Percentiles rank a stretch among this genome's conserved stretches.
These are phyloP conservation scores for Suillus fuscotomentosus DNA, from an alignment of 768 basidiomycete species.

Conservation along the genomic window DNA sequence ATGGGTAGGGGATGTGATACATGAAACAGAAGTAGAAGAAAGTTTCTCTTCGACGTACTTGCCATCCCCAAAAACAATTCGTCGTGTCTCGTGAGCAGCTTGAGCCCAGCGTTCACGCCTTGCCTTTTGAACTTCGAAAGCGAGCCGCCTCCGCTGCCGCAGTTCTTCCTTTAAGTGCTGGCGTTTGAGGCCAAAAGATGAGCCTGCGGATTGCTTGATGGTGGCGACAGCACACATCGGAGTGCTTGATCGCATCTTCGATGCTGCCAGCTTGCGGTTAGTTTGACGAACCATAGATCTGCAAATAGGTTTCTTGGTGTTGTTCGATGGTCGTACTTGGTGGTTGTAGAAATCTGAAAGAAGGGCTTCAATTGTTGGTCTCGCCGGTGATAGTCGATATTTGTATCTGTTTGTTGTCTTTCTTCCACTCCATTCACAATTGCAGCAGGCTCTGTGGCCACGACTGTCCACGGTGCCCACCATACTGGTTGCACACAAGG, in stretches of 20 bases:
- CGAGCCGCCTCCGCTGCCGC: slow-evolving; percentile 17
- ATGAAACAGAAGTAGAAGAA: slow-evolving; percentile 8
- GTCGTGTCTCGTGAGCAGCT: slow-evolving; percentile 35
- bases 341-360: neutral
- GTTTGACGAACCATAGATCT: slow-evolving; percentile 21
- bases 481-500: neutral
- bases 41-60: slow-evolving; percentile 34
- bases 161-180: slow-evolving; percentile 22
- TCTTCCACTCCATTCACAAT: neutral
- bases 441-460: no score
- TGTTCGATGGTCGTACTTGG: slow-evolving; percentile 7
- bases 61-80: slow-evolving; percentile 39
- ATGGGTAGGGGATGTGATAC: slow-evolving; percentile 7
- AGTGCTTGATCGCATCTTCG: slow-evolving; percentile 27
- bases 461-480: neutral
- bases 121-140: slow-evolving; percentile 22
- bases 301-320: slow-evolving; percentile 1
- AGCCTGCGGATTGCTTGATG: slow-evolving; percentile 22
- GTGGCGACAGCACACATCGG: slow-evolving; percentile 20
- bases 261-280: slow-evolving; percentile 21
- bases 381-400: neutral
- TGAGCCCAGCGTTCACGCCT: slow-evolving; percentile 31
- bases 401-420: slow-evolving; percentile 4
- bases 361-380: neutral
- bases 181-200: slow-evolving; percentile 14